Evolutionary conservation across 164 flowering plant genomes (phyloP), one percentile per base, ranked within the genome.

Genomic region (grape (Vitis vinifera)): DNA sequence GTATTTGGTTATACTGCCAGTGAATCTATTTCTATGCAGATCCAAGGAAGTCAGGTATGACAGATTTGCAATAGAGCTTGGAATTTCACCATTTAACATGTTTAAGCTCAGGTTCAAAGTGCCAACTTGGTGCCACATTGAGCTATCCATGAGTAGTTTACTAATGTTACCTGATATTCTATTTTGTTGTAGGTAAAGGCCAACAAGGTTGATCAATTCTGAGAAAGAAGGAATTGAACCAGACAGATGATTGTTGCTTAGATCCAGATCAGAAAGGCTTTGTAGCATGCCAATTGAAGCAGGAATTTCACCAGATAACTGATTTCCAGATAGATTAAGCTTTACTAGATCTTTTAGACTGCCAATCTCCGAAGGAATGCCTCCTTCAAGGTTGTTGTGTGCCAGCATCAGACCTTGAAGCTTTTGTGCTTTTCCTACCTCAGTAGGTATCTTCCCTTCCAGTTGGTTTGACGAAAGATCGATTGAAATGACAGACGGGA

Each of bases 261-360:
- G 72, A 15, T 69, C 72, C 66, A 69, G 66, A 59, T 69, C 66
- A 61, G 72, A 69, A 69, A 69, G 72, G 17, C 66, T 64, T 51
- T 53, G 59, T 6, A 69, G 66, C 13, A 60, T 31, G 59, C 72
- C 66, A 17, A 69, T 37, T 5, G 72, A 61, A 69, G 66, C 59
- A 4, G 72, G 72, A 12, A 69, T n/a, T n/a, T 52, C 59, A 3
- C 72, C 66, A 7, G 16, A n/a, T 11, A 69, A 51, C 29, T 12
- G 47, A 50, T 69, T 69, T 59, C 72, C 65, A 10, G 72, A 69
- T 10, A 69, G 66, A 51, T 69, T 69, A 27, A 69, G 31, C 30
- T 61, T 69, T 15, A 69, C 72, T 14, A 69, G 66, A 62, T 59
- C 62, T 51, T 69, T 69, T 50, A 69, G 72, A 13, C 62, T 59